A percentile compares a stretch with the other conserved stretches of the same genome.
phyloP scores from a whole-genome alignment of 2,329 filamentous ascomycete species.

The Sclerotinia sclerotiorum region DNA sequence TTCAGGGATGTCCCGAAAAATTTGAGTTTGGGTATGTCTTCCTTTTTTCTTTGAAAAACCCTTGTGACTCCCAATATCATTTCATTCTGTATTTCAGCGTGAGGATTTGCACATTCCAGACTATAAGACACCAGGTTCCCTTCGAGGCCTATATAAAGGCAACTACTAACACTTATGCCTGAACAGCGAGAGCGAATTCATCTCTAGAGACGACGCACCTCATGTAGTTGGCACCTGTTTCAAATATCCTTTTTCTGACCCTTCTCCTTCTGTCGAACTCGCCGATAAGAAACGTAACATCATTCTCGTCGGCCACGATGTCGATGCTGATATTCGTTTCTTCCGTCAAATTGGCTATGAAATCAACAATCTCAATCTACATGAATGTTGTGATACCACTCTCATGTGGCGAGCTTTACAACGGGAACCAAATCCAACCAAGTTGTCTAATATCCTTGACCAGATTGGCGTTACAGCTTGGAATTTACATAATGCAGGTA shows the following conservation, averaged over 20 bases:
- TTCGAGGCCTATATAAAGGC: neutral
- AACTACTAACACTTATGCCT: neutral
- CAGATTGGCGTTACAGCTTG: constrained; percentile 62
- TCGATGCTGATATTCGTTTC: constrained; percentile 66
- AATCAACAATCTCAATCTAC: constrained; percentile 51
- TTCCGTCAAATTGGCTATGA: constrained; percentile 66
- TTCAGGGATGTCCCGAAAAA: constrained; percentile 68
- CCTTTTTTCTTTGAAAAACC: neutral
- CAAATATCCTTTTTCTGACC: constrained; percentile 52
- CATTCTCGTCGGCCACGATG: constrained; percentile 77
- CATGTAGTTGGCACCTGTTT: constrained; percentile 54
- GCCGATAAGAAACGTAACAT: constrained; percentile 52
- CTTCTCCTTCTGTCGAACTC: constrained; percentile 3
- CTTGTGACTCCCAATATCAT: neutral
- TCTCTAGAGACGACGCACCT: constrained; percentile 48
- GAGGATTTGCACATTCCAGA: neutral
- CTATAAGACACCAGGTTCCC: neutral
- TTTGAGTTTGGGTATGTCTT: constrained; percentile 71
- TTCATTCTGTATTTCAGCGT: neutral
- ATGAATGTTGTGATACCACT: constrained; percentile 72
- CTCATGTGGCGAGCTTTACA: constrained; percentile 65
- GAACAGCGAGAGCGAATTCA: constrained; percentile 53
- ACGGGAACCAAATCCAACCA: constrained; percentile 52
- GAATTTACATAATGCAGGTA: constrained; percentile 83
- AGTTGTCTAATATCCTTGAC: constrained; percentile 60